Evolutionary conservation across 2,329 filamentous ascomycete genomes (phyloP), one percentile per base, ranked within the genome.

Genomic region (Colletotrichum cuscutae): DNA sequence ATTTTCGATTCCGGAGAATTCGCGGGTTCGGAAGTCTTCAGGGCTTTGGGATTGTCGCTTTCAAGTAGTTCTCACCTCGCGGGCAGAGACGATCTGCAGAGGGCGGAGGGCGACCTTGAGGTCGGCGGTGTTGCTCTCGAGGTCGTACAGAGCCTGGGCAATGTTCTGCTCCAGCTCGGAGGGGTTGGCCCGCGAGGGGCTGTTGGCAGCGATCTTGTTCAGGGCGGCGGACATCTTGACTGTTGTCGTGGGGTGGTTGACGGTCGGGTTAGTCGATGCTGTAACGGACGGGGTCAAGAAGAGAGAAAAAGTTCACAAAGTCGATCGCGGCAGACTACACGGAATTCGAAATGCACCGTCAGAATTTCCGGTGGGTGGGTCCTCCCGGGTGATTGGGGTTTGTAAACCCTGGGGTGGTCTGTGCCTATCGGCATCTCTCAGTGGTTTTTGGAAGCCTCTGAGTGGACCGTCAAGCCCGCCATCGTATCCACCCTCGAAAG

Each of bases 121-220:
- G 89, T 99, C 97, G 86, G 95, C 90, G 84, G 97, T 98, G 93
- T 98, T 98, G 90, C 92, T 95, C 95, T 99, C 97, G 88, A 99
- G 94, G 84, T 99, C 97, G 90, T 93, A 97, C 79, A 99, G 94
- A 89, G 97, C 97, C 88, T 93, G 94, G 86, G 97, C 97, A 86
- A 99, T 97, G 91, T 89, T 94, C 87, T 91, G 92, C 94, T 99
- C 97, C 81, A 98, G 93, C 93, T 99, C 97, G 80, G 95, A 97
- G 81, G 97, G 97, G 89, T 93, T 97, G 86, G 94, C 91, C 90
- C 95, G 92, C 88, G 96, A 98, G 81, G 96, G 93, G 93, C 94
- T 97, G 93, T 97, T 98, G 86, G 92, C 87, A 85, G 95, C 95
- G 87, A 98, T 98, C 95, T 98, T 98, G 94, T 98, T 98, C 85